Base-by-base conservation (phyloP, 148 eudicot species). In the Pouteria glomerata region DNA sequence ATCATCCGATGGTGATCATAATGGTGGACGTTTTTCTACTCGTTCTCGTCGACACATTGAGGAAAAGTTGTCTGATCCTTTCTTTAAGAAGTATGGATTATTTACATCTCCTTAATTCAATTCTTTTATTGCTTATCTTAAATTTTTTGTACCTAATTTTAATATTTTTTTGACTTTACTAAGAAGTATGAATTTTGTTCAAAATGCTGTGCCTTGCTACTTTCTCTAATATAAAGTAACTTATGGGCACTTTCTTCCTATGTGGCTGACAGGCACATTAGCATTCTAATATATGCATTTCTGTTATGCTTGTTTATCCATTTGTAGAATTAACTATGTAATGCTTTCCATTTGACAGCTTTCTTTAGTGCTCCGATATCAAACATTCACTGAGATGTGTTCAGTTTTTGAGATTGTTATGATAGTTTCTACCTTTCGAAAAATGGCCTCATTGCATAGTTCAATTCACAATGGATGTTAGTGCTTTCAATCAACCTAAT, bases 51-150 rank as follows among this genome's bases (percentile, higher is more conserved):
- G 1, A 63, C 34, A 6, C 44, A 13, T 56, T 26, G 66, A 23
- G 35, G 60, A 42, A 35, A 61, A 63, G 48, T 24, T 55, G 11
- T 42, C 70, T 23, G 24, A 53, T 53, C 33, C 23, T 34, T 39
- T 18, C 53, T 50, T 60, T 14, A 70, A 69, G 57, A 61, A 73
- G 71, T 74, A 64, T 35, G 68, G 52, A 12, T 53, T 58, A 44
- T 64, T 56, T n/a, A 37, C 64, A 14, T 27, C n/a, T 7, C 5
- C 44, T 10, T 39, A 4, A 18, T 8, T 31, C 26, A 33, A 12
- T 1, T 35, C 16, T 55, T 41, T 30, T 16, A 37, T 18, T 45
- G 47, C 42, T 24, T 33, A 21, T n/a, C 10, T 24, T 18, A 8
- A n/a, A n/a, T n/a, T n/a, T n/a, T n/a, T n/a, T n/a, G n/a, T n/a